Evolutionary conservation across 495 filamentous ascomycete species (phyloP).

Genomic region (Xylaria grammica): DNA sequence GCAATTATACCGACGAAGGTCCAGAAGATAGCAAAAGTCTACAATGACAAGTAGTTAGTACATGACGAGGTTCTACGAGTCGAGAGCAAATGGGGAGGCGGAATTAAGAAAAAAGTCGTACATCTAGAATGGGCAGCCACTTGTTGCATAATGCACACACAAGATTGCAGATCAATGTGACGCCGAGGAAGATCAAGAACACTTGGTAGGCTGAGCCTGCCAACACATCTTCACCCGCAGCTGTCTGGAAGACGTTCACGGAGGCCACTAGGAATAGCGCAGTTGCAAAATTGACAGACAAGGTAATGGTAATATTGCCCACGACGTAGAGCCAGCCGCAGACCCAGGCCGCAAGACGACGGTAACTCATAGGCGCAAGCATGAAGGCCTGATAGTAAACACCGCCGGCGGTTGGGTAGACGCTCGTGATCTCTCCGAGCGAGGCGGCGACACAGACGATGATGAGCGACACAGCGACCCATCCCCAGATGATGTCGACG

Average conservation of each 20-base stretch:
- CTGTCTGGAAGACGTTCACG: conserved; percentile 57
- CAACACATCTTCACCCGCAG: conserved; percentile 43
- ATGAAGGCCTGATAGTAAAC: conserved; percentile 65
- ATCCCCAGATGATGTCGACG: conserved; percentile 70
- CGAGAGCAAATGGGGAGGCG: conserved; percentile 1
- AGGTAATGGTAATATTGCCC: conserved; percentile 72
- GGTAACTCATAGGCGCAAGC: conserved; percentile 48
- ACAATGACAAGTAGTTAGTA: not conserved
- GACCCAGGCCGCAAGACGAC: conserved; percentile 63
- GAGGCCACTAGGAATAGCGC: conserved; percentile 58
- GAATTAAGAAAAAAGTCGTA: conserved; percentile 29
- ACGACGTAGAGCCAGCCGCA: conserved; percentile 71
- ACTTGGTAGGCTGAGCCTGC: conserved; percentile 60
- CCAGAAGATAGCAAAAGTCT: conserved; percentile 59
- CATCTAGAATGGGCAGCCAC: conserved; percentile 62
- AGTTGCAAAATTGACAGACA: conserved; percentile 72
- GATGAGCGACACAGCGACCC: conserved; percentile 56
- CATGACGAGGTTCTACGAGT: not conserved
- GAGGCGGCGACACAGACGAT: conserved; percentile 58
- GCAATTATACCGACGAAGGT: conserved; percentile 54
- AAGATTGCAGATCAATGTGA: conserved; percentile 58
- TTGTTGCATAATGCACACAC: conserved; percentile 63
- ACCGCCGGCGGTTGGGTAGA: conserved; percentile 61
- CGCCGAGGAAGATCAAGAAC: conserved; percentile 63
- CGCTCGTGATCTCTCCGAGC: conserved; percentile 61